phyloP scores from a whole-genome alignment of 805 yeast genomes.

The Yamadazyma phyllophila region DNA sequence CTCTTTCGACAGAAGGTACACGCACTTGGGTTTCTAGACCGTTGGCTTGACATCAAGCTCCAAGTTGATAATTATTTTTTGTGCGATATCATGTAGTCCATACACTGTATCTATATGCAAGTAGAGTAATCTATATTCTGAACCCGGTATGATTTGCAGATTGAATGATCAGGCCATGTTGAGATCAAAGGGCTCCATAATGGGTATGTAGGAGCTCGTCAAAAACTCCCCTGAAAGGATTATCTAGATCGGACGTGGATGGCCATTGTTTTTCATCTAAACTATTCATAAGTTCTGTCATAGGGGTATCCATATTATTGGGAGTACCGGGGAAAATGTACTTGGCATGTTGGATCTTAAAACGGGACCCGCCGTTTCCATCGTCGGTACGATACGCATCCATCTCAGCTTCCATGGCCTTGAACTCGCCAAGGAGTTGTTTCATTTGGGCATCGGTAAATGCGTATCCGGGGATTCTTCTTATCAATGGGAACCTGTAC shows the following conservation, averaged over 20 bases:
- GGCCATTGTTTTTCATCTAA: background rate
- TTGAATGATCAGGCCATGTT: no score
- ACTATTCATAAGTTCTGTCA: background rate
- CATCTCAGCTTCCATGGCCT: background rate
- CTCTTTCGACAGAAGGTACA: slow-evolving; percentile 36
- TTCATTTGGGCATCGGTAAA: background rate
- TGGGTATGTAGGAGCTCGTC: background rate
- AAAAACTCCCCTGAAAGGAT: background rate
- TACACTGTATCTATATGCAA: no score
- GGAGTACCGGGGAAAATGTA: background rate
- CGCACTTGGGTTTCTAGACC: slow-evolving; percentile 31
- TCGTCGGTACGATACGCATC: background rate
- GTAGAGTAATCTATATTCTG: no score
- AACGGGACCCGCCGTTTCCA: slow-evolving; percentile 3
- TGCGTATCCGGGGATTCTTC: background rate
- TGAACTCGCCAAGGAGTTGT: background rate
- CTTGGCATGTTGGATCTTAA: background rate
- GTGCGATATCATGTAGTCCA: background rate
- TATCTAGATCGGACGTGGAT: background rate
- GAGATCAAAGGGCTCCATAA: background rate
- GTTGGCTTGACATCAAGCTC: slow-evolving; percentile 6
- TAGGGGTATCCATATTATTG: background rate
- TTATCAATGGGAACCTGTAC: background rate
- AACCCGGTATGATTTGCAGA: background rate
- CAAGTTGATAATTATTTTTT: background rate